Evolutionary conservation across 108 stramenopile species (phyloP).

Genomic region (Conticribra weissflogii): DNA sequence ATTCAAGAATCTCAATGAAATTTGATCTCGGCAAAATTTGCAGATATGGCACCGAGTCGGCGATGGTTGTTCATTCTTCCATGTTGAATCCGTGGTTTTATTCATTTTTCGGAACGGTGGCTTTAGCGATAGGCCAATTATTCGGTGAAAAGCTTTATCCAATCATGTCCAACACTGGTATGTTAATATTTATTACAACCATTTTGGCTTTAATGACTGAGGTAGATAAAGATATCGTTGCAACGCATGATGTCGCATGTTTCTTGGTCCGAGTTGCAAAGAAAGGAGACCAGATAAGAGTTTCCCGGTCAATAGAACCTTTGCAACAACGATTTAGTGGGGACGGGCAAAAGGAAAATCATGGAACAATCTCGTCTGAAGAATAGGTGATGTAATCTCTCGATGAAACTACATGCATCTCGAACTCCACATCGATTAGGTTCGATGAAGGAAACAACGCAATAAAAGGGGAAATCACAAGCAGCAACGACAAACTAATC

Average conservation of each 20-base stretch:
- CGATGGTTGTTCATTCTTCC: constrained; percentile 57
- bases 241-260: constrained; percentile 36
- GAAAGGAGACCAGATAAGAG: constrained; percentile 44
- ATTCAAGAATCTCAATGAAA: too few relatives aligned
- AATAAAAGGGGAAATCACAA: too few relatives aligned
- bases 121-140: constrained; percentile 42
- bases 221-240: constrained; percentile 58
- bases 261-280: constrained; percentile 49
- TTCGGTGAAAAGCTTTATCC: constrained; percentile 36
- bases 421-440: too few relatives aligned
- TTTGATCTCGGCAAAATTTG: constrained; percentile 1
- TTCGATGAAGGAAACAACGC: too few relatives aligned
- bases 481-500: too few relatives aligned
- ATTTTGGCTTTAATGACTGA: constrained; percentile 50
- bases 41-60: constrained; percentile 48
- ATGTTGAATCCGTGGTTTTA: constrained; percentile 56
- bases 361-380: neutral
- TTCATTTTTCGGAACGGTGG: constrained; percentile 44
- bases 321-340: neutral
- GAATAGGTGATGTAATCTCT: neutral
- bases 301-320: neutral
- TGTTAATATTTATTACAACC: constrained; percentile 41
- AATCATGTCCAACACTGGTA: constrained; percentile 46
- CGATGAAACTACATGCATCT: too few relatives aligned
- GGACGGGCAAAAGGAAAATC: neutral